Evolutionary conservation across 306 rosid genomes (phyloP).

Genomic region (Spatholobus suberectus): DNA sequence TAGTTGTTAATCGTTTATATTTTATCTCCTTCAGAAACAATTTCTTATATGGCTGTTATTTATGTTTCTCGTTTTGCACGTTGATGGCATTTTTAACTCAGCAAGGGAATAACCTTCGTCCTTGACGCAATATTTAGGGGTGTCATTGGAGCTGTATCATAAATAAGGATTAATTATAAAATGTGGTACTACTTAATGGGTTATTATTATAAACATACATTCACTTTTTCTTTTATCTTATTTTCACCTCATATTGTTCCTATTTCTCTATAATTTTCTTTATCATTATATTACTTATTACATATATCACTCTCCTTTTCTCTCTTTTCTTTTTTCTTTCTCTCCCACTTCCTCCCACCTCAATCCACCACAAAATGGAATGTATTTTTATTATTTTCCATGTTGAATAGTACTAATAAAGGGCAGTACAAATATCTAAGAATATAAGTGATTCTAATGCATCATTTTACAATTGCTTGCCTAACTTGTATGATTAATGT

Average conservation of each 20-base stretch:
- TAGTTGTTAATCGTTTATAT: neutral
- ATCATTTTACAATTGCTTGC: too few relatives aligned
- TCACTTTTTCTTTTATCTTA: neutral
- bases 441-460: too few relatives aligned
- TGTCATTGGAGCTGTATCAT: neutral
- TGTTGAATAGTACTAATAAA: neutral
- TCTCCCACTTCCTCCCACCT: neutral
- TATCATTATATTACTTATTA: too few relatives aligned
- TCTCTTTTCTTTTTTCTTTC: neutral
- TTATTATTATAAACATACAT: too few relatives aligned
- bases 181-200: neutral
- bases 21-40: neutral
- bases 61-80: neutral
- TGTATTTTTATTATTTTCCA: neutral
- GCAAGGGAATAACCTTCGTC: neutral
- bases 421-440: too few relatives aligned
- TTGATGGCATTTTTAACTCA: neutral
- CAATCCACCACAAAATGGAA: neutral
- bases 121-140: neutral
- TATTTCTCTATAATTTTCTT: neutral
- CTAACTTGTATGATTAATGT: neutral
- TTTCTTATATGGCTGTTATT: neutral
- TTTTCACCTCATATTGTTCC: neutral
- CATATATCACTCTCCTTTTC: too few relatives aligned
- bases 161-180: neutral